Evolutionary conservation across 1,284 basidiomycete genomes (phyloP), one percentile per base, ranked within the genome.

Genomic region (Thecaphora thlaspeos): DNA sequence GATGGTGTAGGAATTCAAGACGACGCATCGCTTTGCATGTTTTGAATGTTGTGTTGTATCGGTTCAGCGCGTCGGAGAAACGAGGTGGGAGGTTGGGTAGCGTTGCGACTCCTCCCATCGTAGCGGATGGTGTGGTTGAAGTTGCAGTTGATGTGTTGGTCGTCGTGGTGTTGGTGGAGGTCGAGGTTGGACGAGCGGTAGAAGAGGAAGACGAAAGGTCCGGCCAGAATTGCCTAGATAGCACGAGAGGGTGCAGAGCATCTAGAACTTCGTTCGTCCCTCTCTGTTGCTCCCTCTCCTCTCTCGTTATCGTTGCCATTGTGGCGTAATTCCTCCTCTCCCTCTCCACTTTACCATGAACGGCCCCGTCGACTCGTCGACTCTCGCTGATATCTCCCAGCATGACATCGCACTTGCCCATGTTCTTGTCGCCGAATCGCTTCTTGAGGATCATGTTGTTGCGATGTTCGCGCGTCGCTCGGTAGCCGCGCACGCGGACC

Each of bases 381-480:
- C 72, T 75, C 7, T 68, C 55, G 9, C 62, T 62, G 2, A 77
- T 51, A 44, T 77, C 75, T n/a, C 59, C 57, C 2, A 77, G 58
- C 73, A 77, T 77, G n/a, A 76, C 66, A 41, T 77, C 75, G 62
- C 71, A 74, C 43, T 61, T 61, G 43, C 64, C 69, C 55, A 77
- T 61, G 38, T 64, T 70, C 21, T 51, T 51, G 48, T 68, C 69
- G 14, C 75, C 75, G 37, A 77, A 73, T 4, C 75, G 51, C 48
- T 67, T 68, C 56, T 75, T 77, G 48, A 77, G 62, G 32, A 73
- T 70, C 55, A 68, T 67, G 40, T 75, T 76, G 65, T 72, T 74
- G 41, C 62, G 71, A 19, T 73, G 72, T 61, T 68, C 63, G 36
- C 61, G 54, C 42, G 56, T 61, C n/a, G 67, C 60, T 15, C 67